phyloP scores from a whole-genome alignment of 208 protist genomes.

The Acanthamoeba royreba region DNA sequence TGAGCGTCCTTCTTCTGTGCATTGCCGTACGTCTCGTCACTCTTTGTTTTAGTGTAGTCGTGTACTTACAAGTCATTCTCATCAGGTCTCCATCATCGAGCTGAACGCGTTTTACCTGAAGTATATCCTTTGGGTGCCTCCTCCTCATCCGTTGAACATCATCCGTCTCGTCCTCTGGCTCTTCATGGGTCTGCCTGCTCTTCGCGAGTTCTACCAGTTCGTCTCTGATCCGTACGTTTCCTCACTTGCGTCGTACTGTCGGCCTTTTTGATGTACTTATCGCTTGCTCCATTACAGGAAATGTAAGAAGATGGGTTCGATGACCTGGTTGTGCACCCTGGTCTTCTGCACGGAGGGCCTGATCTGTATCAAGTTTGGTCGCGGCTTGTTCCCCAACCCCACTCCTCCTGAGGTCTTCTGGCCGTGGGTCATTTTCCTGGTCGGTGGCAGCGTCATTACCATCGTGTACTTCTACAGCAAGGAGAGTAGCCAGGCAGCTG shows the following conservation, averaged over 20 bases:
- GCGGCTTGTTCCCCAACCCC: constrained; percentile 9
- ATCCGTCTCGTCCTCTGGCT: constrained; percentile 86
- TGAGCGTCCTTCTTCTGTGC: constrained; percentile 60
- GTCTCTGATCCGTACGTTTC: constrained; percentile 74
- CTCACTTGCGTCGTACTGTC: neutral
- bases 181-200: constrained; percentile 82
- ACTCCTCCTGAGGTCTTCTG: constrained; percentile 14
- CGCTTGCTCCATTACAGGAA: constrained; percentile 48
- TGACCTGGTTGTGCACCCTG: constrained; percentile 81
- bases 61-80: neutral
- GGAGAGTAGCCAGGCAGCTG: neutral
- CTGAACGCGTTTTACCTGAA: constrained; percentile 96
- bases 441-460: neutral
- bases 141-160: constrained; percentile 87
- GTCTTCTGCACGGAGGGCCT: constrained; percentile 23
- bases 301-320: constrained; percentile 85
- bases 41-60: neutral
- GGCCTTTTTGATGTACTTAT: neutral
- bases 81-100: constrained; percentile 82
- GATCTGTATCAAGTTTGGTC: constrained; percentile 56
- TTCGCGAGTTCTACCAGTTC: constrained; percentile 93
- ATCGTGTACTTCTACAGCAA: constrained; percentile 34
- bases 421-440: constrained; percentile 42
- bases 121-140: constrained; percentile 88
- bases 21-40: constrained; percentile 68